These are phyloP conservation scores for Trichomonas tenax DNA, from an alignment of 208 protist species.

Conservation along the genomic window DNA sequence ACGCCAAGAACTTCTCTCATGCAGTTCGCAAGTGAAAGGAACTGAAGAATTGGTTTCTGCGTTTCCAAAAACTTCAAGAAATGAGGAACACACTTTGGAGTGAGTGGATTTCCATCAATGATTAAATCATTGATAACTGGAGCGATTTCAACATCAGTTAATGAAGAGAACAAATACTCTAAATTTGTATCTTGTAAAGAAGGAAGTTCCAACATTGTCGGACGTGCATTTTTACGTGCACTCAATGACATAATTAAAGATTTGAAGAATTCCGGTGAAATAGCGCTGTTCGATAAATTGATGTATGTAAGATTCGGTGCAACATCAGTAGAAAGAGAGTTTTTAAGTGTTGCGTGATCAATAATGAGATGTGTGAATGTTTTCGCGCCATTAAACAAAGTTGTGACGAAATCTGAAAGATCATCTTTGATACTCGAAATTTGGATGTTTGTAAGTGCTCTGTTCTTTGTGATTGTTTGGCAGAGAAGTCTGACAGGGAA, in stretches of 20 bases:
- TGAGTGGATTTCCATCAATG: background rate
- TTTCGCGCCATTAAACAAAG: background rate
- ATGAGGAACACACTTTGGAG: background rate
- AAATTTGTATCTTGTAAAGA: background rate
- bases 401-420: background rate
- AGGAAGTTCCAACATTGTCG: background rate
- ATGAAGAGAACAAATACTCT: background rate
- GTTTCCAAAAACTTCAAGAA: background rate
- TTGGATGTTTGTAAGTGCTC: background rate
- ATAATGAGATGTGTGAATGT: background rate
- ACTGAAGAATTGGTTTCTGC: too few species aligned
- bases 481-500: background rate
- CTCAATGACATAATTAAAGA: too few species aligned
- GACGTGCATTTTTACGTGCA: too few species aligned
- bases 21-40: background rate
- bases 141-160: background rate
- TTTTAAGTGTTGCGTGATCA: background rate
- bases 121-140: background rate
- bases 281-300: background rate
- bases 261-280: too few species aligned
- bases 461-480: background rate
- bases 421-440: background rate
- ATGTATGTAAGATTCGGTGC: background rate
- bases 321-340: background rate
- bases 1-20: background rate